Evolutionary conservation across 2,329 filamentous ascomycete species (phyloP).

Genomic region (Alternaria solani): DNA sequence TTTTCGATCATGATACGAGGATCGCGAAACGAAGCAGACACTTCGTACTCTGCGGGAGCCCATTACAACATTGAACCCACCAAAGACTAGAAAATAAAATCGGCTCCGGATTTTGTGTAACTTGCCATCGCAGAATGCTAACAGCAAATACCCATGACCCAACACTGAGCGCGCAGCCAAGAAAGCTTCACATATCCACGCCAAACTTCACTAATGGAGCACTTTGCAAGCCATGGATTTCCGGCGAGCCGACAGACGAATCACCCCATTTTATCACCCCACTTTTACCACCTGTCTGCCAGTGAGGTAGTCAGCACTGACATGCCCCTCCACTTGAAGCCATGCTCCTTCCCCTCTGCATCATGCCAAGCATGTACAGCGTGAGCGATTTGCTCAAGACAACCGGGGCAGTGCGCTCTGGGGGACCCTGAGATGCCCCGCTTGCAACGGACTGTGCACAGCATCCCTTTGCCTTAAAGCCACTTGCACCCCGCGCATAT

Average conservation of each 20-base stretch:
- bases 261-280: constrained; percentile 30
- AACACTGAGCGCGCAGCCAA: constrained; percentile 11
- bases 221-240: constrained; percentile 23
- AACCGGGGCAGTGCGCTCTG: constrained; percentile 9
- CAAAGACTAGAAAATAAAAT: background rate
- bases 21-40: background rate
- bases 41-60: background rate
- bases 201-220: constrained; percentile 35
- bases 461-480: constrained; percentile 28
- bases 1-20: constrained; percentile 8
- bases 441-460: constrained; percentile 19
- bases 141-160: background rate
- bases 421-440: constrained; percentile 19
- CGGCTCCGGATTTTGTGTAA: background rate
- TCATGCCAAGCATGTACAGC: constrained; percentile 30
- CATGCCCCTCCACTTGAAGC: constrained; percentile 19
- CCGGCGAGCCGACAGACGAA: constrained; percentile 35
- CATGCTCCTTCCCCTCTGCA: constrained; percentile 19
- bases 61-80: background rate
- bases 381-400: constrained; percentile 20
- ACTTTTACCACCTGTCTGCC: constrained; percentile 35
- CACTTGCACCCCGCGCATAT: constrained; percentile 17
- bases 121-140: background rate
- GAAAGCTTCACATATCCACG: constrained; percentile 25
- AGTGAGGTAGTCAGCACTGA: constrained; percentile 16